A percentile compares a stretch with the other conserved stretches of the same genome.
Conservation (phyloP, 352 stramenopile genomes). For the Globisporangium nodosum region DNA sequence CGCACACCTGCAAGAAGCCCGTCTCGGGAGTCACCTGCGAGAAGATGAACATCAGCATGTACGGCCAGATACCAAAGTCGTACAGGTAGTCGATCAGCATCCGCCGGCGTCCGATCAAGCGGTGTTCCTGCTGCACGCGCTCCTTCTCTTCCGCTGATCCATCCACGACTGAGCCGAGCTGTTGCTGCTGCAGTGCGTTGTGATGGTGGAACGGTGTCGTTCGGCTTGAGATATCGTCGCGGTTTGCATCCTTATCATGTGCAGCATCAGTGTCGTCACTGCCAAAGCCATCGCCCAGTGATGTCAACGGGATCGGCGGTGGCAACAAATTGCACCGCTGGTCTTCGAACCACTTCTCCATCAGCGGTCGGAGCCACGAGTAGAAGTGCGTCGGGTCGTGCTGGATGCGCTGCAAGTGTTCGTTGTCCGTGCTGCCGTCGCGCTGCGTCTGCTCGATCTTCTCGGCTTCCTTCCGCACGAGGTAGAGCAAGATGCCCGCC, state of each 20-base stretch:
- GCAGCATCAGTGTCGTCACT: background rate
- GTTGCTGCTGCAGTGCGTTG: background rate
- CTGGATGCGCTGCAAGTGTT: conserved; percentile 58
- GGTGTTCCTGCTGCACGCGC: background rate
- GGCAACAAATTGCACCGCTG: conserved; percentile 28
- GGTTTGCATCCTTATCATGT: too few relatives aligned
- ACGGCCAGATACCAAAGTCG: conserved; percentile 71
- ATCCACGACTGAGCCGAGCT: background rate
- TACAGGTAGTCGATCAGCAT: conserved; percentile 57
- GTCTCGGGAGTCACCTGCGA: conserved; percentile 29
- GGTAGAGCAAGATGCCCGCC: conserved; percentile 65
- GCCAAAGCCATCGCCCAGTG: background rate
- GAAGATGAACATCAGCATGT: conserved; percentile 55
- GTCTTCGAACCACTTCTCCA: conserved; percentile 65
- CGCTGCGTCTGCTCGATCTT: conserved; percentile 67
- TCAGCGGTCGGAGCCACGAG: conserved; percentile 54
- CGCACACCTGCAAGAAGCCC: conserved; percentile 40
- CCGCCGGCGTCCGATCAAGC: conserved; percentile 5
- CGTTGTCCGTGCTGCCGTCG: conserved; percentile 30
- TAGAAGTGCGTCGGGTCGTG: conserved; percentile 73
- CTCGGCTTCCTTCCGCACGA: conserved; percentile 72
- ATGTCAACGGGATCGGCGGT: conserved; percentile 19
- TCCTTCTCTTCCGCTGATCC: conserved; percentile 4
- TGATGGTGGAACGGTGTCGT: conserved; percentile 32
- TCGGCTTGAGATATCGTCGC: conserved; percentile 4